Evolutionary conservation across 1,284 basidiomycete genomes (phyloP).

Genomic region (Melampsora abietis-canadensis): DNA sequence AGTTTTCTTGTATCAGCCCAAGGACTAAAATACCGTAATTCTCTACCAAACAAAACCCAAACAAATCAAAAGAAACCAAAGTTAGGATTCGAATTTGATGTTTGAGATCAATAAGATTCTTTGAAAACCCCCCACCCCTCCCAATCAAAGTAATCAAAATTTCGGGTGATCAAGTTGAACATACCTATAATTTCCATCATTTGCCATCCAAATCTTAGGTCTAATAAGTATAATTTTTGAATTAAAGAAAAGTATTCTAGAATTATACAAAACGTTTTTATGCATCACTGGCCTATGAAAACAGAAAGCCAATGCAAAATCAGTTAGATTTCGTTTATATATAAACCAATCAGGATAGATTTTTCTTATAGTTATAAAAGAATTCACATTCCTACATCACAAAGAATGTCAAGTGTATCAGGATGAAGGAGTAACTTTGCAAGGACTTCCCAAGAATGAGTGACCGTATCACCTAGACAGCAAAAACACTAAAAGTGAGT

Average conservation of each 20-base stretch:
- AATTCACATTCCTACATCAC: constrained; percentile 87
- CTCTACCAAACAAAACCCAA: constrained; percentile 24
- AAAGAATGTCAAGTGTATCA: constrained; percentile 72
- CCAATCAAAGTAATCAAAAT: too few relatives aligned
- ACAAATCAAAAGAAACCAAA: too few relatives aligned
- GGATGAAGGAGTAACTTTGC: constrained; percentile 78
- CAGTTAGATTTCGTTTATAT: background rate
- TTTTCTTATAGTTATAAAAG: background rate
- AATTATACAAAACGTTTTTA: constrained; percentile 33
- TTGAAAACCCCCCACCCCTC: too few relatives aligned
- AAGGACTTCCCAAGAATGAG: constrained; percentile 95
- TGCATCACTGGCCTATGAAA: constrained; percentile 36
- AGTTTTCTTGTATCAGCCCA: constrained; percentile 31
- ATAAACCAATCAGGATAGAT: background rate
- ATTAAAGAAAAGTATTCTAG: constrained; percentile 40
- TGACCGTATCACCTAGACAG: constrained; percentile 67
- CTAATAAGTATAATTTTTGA: constrained; percentile 34
- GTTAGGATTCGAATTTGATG: too few relatives aligned
- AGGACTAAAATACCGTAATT: constrained; percentile 40
- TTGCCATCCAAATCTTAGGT: constrained; percentile 42
- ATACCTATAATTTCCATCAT: constrained; percentile 42
- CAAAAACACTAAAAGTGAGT: background rate
- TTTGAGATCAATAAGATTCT: too few relatives aligned
- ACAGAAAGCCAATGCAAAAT: background rate
- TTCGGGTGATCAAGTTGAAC: too few relatives aligned